Evolutionary conservation across 768 basidiomycete species (phyloP).

Genomic region (Harrya chromipes): DNA sequence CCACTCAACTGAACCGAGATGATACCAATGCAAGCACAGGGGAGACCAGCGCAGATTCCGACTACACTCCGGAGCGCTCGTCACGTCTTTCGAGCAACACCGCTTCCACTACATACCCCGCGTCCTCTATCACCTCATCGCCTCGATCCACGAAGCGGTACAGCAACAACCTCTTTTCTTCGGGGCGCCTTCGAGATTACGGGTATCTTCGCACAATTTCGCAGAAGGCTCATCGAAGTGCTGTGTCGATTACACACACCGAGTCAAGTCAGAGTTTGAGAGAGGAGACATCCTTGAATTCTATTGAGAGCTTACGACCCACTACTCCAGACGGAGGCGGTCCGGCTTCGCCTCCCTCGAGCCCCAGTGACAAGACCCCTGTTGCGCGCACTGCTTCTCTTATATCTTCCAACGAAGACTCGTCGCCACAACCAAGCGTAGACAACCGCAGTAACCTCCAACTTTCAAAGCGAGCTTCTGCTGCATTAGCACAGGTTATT

Average conservation of each 20-base stretch:
- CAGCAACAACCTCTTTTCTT: constrained; percentile 85
- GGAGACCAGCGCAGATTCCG: constrained; percentile 26
- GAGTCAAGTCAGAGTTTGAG: constrained; percentile 43
- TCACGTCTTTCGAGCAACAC: constrained; percentile 37
- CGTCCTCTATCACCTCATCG: constrained; percentile 42
- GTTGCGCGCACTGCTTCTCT: constrained; percentile 43
- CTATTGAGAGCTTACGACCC: constrained; percentile 48
- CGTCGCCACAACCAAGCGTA: constrained; percentile 14
- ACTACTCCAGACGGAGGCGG: constrained; percentile 53
- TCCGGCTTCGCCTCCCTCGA: constrained; percentile 41
- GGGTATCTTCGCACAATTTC: constrained; percentile 60
- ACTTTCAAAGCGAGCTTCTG: constrained; percentile 56
- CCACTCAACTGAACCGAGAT: constrained; percentile 16
- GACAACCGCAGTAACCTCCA: constrained; percentile 16
- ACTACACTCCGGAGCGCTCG: constrained; percentile 32
- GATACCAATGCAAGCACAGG: constrained; percentile 15
- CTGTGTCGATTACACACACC: constrained; percentile 45
- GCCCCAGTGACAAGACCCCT: constrained; percentile 39
- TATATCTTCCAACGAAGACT: constrained; percentile 34
- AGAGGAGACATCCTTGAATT: constrained; percentile 42
- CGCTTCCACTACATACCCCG: constrained; percentile 34
- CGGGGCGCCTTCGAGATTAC: constrained; percentile 75
- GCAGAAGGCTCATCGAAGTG: constrained; percentile 38
- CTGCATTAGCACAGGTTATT: constrained; percentile 74
- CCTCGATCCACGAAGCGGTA: constrained; percentile 62